A percentile compares a stretch with the other conserved stretches of the same genome.
phyloP scores from a whole-genome alignment of 805 yeast genomes.

The Pichia exigua region DNA sequence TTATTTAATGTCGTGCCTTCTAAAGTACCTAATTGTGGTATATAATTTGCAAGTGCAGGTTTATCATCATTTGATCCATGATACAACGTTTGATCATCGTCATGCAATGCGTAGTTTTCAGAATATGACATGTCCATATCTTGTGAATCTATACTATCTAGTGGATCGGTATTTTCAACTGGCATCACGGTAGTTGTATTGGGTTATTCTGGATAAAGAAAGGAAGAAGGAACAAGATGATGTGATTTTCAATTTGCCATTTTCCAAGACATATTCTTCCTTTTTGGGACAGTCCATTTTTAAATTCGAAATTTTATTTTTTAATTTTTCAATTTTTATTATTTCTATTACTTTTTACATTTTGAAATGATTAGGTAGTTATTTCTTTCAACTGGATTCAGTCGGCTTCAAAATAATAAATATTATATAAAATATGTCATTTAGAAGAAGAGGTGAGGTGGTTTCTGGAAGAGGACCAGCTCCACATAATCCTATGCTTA shows the following conservation, averaged over 20 bases:
- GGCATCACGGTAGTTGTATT: neutral
- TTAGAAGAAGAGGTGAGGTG: slow-evolving; percentile 51
- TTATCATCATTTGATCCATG: slow-evolving; percentile 3
- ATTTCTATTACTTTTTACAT: neutral
- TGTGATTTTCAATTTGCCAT: neutral
- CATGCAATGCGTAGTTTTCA: neutral
- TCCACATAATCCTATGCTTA: slow-evolving; percentile 6
- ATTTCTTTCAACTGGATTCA: too few relatives aligned
- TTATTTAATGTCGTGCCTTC: slow-evolving; percentile 25
- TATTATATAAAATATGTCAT: slow-evolving; percentile 36
- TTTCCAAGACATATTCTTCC: neutral
- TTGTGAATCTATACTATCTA: neutral
- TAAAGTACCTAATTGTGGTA: slow-evolving; percentile 16
- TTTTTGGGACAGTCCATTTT: neutral
- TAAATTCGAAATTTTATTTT: neutral
- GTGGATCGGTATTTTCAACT: neutral
- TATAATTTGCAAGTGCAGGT: slow-evolving; percentile 18
- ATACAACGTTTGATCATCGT: slow-evolving; percentile 2
- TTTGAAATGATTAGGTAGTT: neutral
- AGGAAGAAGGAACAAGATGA: neutral
- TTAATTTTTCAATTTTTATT: neutral
- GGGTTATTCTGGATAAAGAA: neutral
- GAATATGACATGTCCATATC: neutral
- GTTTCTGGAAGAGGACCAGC: slow-evolving; percentile 16
- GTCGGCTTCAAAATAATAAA: too few relatives aligned